Base-by-base conservation (phyloP, 2,329 filamentous ascomycete genomes). In the Cladobotryum mycophilum region DNA sequence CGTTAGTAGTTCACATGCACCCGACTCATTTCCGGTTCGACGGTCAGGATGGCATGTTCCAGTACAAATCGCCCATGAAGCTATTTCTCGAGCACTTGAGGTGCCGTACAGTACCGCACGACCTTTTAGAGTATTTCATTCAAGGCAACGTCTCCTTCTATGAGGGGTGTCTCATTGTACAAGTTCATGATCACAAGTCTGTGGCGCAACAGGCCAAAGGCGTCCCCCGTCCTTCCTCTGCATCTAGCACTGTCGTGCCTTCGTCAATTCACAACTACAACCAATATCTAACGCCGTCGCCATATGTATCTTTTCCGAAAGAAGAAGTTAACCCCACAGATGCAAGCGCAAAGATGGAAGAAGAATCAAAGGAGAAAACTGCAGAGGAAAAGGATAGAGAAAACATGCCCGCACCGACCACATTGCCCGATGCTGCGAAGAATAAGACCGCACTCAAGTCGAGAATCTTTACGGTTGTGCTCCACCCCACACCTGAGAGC, bases 181-280 rank as follows among this genome's bases (percentile, higher is more conserved):
- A 95, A 67, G 75, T 97, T n/a, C 81, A 95, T 61, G 89, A 97
- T 65, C 88, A 96, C 71, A 88, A 87, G 61, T 82, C 85, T 1
- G 73, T 73, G 40, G 76, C 77, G 43, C 76, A 78, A 55, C 18
- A 35, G 13, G 73, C 78, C 58, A 83, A 89, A 63, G 82, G 80
- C 72, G 51, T 78, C 73, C 45, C 75, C 72, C 47, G 73, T 73
- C 22, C 67, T 3, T 59, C 64, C 6, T 74, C 81, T 1, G 73
- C 78, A 17, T 79, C 80, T 35, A 83, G 76, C 57, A 85, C 84
- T 48, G 79, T 79, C 37, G 72, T 78, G 3, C 82, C 85, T 11
- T 92, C 88, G 56, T 96, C 91, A 1, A 85, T 99, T 41, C 91
- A 99, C 67, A 96, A 95, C 66, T 88, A 91, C 66, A 96, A 90